Base-by-base conservation (phyloP, 208 protist genomes). In the Angomonas ambiguus region DNA sequence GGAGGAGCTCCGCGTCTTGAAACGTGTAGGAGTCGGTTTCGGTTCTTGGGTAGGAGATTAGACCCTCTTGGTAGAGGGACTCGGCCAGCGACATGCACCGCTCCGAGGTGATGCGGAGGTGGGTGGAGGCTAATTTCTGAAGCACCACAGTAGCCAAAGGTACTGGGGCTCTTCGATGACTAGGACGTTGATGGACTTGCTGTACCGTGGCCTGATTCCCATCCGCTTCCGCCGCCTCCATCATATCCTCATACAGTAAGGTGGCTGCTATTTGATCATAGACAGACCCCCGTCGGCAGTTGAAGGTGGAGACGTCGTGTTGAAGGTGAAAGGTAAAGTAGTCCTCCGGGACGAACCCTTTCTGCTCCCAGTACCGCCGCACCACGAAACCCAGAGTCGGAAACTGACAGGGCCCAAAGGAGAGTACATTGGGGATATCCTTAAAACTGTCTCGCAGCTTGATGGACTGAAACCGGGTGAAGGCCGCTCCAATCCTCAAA, bases 131-230 rank as follows among this genome's bases (percentile, higher is more conserved):
- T 0, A 97, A 62, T 61, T 99, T 99, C 71, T 99, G 97, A 38
- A 99, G 51, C 62, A 97, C 89, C n/a, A 99, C 97, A 0, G 99
- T 99, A 24, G 93, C 91, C 10, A 99, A 76, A 0, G 98, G 98
- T 11, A 97, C 66, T 2, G 98, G 99, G 13, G 82, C 82, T 1
- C 67, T 82, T 20, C 84, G 82, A 31, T 72, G 77, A 8, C 65
- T 92, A 3, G 83, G 78, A 11, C 89, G 88, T 63, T 96, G 84
- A 34, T 74, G 64, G 35, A 96, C 96, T 30, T 84, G 76, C n/a
- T 80, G 63, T 20, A 89, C 79, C 10, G 53, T 53, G 35, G 67
- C 69, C 77, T 69, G 72, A 66, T 82, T 61, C 22, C 28, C 76
- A 22, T 71, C 79, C 42, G 51, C 65, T 20, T 67, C 78, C 11